Evolutionary conservation across 2,329 filamentous ascomycete species (phyloP).

Genomic region (Clarireedia homoeocarpa): DNA sequence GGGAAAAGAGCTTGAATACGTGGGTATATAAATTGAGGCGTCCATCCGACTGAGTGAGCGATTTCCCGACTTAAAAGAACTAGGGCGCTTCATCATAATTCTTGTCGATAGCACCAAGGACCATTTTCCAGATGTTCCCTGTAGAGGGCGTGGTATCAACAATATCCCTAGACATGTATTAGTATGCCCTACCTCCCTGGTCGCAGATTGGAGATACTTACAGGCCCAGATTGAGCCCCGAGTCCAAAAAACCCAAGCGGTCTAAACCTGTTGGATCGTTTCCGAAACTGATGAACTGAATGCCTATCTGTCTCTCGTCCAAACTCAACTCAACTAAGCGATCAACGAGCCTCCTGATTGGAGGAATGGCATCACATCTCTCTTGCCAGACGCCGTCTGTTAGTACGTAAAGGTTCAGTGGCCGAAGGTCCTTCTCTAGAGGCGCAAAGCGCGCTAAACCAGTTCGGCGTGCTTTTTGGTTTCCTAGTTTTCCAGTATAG

Average conservation of each 20-base stretch:
- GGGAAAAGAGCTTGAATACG: background rate
- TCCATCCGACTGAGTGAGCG: background rate
- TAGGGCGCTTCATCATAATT: background rate
- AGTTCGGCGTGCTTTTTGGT: background rate
- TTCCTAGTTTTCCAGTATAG: constrained; percentile 5
- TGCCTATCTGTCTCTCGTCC: background rate
- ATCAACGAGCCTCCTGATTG: constrained; percentile 2
- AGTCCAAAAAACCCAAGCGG: background rate
- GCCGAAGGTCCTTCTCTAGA: background rate
- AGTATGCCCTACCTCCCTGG: background rate
- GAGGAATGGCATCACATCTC: background rate
- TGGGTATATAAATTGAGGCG: background rate
- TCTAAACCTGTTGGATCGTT: background rate
- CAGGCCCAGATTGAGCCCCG: background rate
- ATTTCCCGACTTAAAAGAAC: background rate
- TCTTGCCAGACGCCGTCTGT: constrained; percentile 13
- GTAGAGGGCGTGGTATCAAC: constrained; percentile 10
- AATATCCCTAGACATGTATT: constrained; percentile 5
- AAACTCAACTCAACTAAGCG: constrained; percentile 1
- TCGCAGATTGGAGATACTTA: background rate
- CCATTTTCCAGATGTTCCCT: constrained; percentile 13
- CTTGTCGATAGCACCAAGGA: constrained; percentile 9
- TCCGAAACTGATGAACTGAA: background rate
- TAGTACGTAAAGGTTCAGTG: constrained; percentile 12
- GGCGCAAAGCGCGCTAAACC: background rate